phyloP scores from a whole-genome alignment of 2,329 filamentous ascomycete species.

The Aspergillus pseudotamarii region DNA sequence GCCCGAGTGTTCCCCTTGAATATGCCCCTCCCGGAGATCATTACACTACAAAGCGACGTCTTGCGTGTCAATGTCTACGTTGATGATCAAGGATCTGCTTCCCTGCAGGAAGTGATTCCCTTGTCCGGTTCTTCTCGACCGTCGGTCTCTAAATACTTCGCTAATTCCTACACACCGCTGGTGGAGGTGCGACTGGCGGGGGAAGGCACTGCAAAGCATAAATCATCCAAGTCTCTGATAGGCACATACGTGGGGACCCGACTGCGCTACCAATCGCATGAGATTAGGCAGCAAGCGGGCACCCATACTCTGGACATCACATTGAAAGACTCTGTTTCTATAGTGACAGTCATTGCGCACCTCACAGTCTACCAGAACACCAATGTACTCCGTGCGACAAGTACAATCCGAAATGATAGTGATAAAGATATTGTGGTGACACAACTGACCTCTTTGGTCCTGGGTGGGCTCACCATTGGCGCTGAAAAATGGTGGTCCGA shows the following conservation, averaged over 20 bases:
- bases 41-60: slow-evolving; percentile 3
- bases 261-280: slow-evolving; percentile 27
- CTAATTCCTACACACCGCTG: slow-evolving; percentile 16
- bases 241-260: slow-evolving; percentile 26
- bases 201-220: slow-evolving; percentile 27
- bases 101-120: slow-evolving; percentile 10
- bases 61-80: slow-evolving; percentile 9
- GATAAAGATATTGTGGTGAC: slow-evolving; percentile 16
- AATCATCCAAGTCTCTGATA: slow-evolving; percentile 30
- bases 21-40: not conserved
- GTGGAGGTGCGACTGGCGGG: slow-evolving; percentile 27
- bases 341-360: slow-evolving; percentile 22
- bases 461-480: slow-evolving; percentile 24
- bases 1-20: not conserved
- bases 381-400: slow-evolving; percentile 22
- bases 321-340: slow-evolving; percentile 18
- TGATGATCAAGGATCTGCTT: slow-evolving; percentile 10
- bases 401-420: slow-evolving; percentile 25
- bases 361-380: slow-evolving; percentile 22
- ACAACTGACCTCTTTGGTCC: slow-evolving; percentile 27
- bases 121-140: not conserved
- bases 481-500: slow-evolving; percentile 26
- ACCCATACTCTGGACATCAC: slow-evolving; percentile 20
- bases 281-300: not conserved
- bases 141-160: slow-evolving; percentile 9